Evolutionary conservation across 345 rosid genomes (phyloP).

Genomic region (Salix dunnii): DNA sequence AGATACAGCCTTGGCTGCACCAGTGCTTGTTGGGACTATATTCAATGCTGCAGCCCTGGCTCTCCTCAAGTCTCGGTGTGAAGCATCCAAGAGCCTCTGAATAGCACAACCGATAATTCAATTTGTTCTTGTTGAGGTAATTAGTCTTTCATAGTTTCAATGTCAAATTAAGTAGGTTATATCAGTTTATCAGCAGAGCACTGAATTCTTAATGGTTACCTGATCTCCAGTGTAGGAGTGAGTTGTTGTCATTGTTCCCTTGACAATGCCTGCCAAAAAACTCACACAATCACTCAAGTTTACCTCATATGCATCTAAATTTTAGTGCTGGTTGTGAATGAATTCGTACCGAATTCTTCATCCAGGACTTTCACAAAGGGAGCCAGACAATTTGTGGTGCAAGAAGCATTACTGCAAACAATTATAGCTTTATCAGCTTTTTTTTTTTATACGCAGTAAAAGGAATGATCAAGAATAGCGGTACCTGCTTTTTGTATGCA

Average conservation of each 20-base stretch:
- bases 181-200: not conserved
- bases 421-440: not conserved
- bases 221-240: slow-evolving; percentile 99
- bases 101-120: not conserved
- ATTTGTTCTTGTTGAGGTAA: not conserved
- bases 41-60: slow-evolving; percentile 96
- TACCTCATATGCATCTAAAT: not conserved
- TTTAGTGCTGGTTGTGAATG: not conserved
- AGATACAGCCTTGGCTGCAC: slow-evolving; percentile 98
- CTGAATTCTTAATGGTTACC: slow-evolving; percentile 35
- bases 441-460: not conserved
- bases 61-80: slow-evolving; percentile 94
- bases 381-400: slow-evolving; percentile 96
- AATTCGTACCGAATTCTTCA: slow-evolving; percentile 74
- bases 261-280: slow-evolving; percentile 69
- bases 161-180: not conserved
- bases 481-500: not conserved
- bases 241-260: slow-evolving; percentile 99
- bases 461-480: not conserved
- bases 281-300: not conserved
- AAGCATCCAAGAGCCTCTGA: slow-evolving; percentile 95
- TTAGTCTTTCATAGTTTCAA: not conserved
- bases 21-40: slow-evolving; percentile 98
- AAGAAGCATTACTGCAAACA: slow-evolving; percentile 83
- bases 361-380: slow-evolving; percentile 88